Evolutionary conservation across 148 eudicot species (phyloP).

Genomic region (Spergularia bocconei): DNA sequence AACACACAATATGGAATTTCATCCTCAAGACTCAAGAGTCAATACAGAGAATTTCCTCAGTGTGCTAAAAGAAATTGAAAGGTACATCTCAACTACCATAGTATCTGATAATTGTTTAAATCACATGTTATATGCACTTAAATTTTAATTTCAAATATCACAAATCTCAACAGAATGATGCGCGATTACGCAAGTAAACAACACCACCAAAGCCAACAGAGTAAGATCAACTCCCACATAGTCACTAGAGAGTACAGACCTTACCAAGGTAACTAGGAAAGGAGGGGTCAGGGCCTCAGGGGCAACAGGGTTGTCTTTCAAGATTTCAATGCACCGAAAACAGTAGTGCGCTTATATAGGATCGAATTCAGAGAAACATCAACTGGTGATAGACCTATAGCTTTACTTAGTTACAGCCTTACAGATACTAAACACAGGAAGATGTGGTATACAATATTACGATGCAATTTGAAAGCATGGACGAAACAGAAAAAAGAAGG

Average conservation of each 20-base stretch:
- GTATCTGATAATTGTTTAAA: not conserved
- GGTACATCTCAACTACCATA: slow-evolving; percentile 13
- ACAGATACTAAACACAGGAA: not conserved
- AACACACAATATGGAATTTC: not conserved
- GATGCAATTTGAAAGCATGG: not conserved
- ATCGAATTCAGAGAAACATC: not conserved
- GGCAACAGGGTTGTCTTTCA: not conserved
- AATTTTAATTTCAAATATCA: not conserved
- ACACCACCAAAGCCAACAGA: not conserved
- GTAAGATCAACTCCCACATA: not conserved
- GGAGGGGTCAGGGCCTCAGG: not conserved
- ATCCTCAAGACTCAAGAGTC: not conserved
- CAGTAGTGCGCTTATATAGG: not conserved
- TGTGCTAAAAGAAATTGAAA: slow-evolving; percentile 8
- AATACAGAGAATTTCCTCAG: not conserved
- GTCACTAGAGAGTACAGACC: not conserved
- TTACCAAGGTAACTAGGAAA: not conserved
- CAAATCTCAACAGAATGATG: not conserved
- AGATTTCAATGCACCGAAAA: not conserved
- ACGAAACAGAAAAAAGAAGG: not conserved
- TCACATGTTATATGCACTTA: not conserved
- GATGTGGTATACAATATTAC: not conserved
- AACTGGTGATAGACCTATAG: not conserved
- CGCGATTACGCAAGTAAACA: not conserved
- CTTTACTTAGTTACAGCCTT: not conserved